A percentile compares a stretch with the other conserved stretches of the same genome.
These are phyloP conservation scores for Trypanosoma conorhini DNA, from an alignment of 208 protist species.

Conservation along the genomic window DNA sequence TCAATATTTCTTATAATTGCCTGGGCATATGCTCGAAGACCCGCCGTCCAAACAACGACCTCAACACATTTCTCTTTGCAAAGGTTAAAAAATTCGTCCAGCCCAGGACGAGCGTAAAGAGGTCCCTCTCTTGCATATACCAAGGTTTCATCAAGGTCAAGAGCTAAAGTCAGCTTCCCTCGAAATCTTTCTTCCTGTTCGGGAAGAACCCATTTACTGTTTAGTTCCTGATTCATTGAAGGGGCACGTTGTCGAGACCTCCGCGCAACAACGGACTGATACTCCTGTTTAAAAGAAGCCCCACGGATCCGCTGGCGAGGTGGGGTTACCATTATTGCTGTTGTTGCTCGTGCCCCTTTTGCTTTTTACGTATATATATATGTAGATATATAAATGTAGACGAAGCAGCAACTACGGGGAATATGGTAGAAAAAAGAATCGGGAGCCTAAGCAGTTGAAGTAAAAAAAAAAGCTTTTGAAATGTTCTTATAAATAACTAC, in stretches of 20 bases:
- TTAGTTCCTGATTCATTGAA: constrained; percentile 88
- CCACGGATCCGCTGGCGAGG: constrained; percentile 84
- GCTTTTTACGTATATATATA: constrained; percentile 5
- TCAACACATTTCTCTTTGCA: constrained; percentile 87
- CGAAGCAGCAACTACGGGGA: no score
- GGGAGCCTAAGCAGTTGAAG: no score
- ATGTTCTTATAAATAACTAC: neutral
- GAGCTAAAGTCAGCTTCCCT: constrained; percentile 85
- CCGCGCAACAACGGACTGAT: constrained; percentile 73
- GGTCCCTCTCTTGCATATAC: constrained; percentile 88
- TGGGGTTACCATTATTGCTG: constrained; percentile 20
- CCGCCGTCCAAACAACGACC: constrained; percentile 93
- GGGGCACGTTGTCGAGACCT: constrained; percentile 78
- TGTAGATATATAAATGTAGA: constrained; percentile 17
- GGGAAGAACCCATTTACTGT: constrained; percentile 78
- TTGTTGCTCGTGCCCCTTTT: no score
- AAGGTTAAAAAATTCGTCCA: constrained; percentile 88
- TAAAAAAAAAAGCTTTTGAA: constrained; percentile 14
- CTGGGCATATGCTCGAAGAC: constrained; percentile 90
- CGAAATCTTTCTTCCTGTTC: constrained; percentile 69
- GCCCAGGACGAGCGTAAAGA: constrained; percentile 84
- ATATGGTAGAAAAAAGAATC: no score
- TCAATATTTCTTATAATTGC: constrained; percentile 93
- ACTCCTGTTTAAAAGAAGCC: constrained; percentile 93
- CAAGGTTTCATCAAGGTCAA: constrained; percentile 92